Base-by-base conservation (phyloP, 2,329 filamentous ascomycete genomes). In the Dactylella cylindrospora region DNA sequence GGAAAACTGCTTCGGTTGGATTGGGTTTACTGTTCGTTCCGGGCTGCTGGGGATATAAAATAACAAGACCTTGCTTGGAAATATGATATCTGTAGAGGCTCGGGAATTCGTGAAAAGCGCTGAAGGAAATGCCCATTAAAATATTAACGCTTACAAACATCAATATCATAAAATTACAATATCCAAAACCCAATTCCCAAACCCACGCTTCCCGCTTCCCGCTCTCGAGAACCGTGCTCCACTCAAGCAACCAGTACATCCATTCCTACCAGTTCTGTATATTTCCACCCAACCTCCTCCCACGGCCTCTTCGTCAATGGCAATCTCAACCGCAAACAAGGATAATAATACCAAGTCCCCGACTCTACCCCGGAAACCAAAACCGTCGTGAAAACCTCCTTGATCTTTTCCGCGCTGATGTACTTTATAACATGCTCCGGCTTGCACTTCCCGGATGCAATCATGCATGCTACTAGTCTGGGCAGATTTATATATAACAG, bases 381-480 rank as follows among this genome's bases (percentile, higher is more conserved):
- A 41, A 17, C n/a, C 22, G 19, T 12, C 22, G 15, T 26, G 5
- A 23, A 22, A 81, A 78, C 12, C 80, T 80, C 0, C 78, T 75
- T 5, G 76, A 79, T 69, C 74, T 84, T 10, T 81, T 83, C 64
- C 78, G 81, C 5, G 81, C 81, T 12, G 81, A 84, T 70, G 78
- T 84, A 31, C 74, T 81, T 25, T 79, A 78, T 67, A 77, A 82
- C 67, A 82, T 41, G 22, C 4, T 9, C 17, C 3, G 38, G 38
- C 9, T 8, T 22, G 9, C 15, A 4, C 38, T 28, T 53, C 20
- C 31, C 39, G 12, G 22, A 29, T 5, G 49, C 32, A 8, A 53
- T 19, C 17, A 45, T 29, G 15, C 31, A 28, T 5, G 29, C 49
- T 1, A 44, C 9, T 3, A 53, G 23, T 5, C 32, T 36, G 8